Evolutionary conservation across 2,329 filamentous ascomycete genomes (phyloP), one percentile per base, ranked within the genome.

Genomic region (Monosporascus ibericus): DNA sequence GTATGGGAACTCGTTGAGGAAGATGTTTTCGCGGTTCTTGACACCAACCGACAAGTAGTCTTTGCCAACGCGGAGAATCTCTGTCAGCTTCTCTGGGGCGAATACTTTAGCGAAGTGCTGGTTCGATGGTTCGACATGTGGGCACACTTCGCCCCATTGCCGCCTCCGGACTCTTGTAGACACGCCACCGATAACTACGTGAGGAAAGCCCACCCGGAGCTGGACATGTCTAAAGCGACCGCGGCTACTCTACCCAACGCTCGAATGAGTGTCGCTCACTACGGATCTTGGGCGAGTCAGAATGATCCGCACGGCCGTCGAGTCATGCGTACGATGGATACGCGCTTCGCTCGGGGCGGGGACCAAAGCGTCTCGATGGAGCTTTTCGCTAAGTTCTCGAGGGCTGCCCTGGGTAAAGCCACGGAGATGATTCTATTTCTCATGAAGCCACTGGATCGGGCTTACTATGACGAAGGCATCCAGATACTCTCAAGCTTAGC

Each of bases 181-280:
- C 53, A 59, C 22, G 53, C 51, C 17, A 53, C 58, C 25, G 51
- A 59, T 42, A 37, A 36, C 30, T 51, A 55, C 44, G 49, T 58
- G 47, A 48, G 52, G 14, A 39, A 48, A 3, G 17, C 49, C 17
- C 52, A 57, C 27, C 56, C 56, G 1, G 48, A 52, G 6, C 52
- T 58, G 5, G 55, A 58, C 39, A 55, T 52, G 3, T 48, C 52
- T 8, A 47, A 46, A 24, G 56, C 55, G 9, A 57, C 47, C 6
- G 39, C 52, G 5, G 55, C 52, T 15, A 37, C 37, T 9, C 48
- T 55, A 7, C 39, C 42, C n/a, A 55, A 55, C 30, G 52, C 51
- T n/a, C 52, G 53, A 44, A 55, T 55, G 47, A 48, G 46, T 6
- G 49, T 57, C 5, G 55, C 52, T 5, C 56, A 55, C 49, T 58